These are phyloP conservation scores for Phaeosphaeria sp. DNA, from an alignment of 2,329 filamentous ascomycete genomes.

Conservation along the genomic window DNA sequence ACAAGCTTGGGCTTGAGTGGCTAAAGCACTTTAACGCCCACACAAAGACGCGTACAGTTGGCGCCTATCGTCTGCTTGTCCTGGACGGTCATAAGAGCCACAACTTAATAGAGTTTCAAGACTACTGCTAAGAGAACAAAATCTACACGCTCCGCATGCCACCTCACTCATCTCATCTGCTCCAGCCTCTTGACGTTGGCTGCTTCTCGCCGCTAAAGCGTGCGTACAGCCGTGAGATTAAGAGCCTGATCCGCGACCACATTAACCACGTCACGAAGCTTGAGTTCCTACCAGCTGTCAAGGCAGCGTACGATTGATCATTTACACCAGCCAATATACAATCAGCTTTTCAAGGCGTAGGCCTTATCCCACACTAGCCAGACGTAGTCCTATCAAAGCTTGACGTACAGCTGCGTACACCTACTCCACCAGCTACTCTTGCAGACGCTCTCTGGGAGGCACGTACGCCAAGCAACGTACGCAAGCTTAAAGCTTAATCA, in stretches of 20 bases:
- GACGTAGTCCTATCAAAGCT: too few relatives aligned
- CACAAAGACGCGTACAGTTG: slow-evolving; percentile 26
- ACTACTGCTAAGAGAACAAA: slow-evolving; percentile 30
- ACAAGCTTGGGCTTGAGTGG: slow-evolving; percentile 44
- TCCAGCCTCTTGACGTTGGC: slow-evolving; percentile 15
- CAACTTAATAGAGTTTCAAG: slow-evolving; percentile 39
- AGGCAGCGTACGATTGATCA: slow-evolving; percentile 24
- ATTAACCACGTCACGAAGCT: not conserved
- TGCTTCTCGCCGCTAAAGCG: not conserved
- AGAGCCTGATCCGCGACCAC: too few relatives aligned
- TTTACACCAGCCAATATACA: slow-evolving; percentile 34
- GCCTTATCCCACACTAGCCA: too few relatives aligned
- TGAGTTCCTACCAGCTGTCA: too few relatives aligned
- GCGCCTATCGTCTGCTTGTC: slow-evolving; percentile 46
- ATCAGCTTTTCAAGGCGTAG: slow-evolving; percentile 34
- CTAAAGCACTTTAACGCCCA: slow-evolving; percentile 46
- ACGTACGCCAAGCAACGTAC: slow-evolving; percentile 6
- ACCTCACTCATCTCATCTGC: slow-evolving; percentile 13
- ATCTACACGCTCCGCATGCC: slow-evolving; percentile 50
- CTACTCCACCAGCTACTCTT: too few relatives aligned
- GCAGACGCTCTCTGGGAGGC: too few relatives aligned
- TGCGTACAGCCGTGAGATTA: too few relatives aligned
- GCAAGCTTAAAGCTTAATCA: not conserved
- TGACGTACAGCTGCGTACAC: too few relatives aligned
- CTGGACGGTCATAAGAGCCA: slow-evolving; percentile 48